phyloP scores from a whole-genome alignment of 1,284 basidiomycete species.

The Ganoderma boninense region DNA sequence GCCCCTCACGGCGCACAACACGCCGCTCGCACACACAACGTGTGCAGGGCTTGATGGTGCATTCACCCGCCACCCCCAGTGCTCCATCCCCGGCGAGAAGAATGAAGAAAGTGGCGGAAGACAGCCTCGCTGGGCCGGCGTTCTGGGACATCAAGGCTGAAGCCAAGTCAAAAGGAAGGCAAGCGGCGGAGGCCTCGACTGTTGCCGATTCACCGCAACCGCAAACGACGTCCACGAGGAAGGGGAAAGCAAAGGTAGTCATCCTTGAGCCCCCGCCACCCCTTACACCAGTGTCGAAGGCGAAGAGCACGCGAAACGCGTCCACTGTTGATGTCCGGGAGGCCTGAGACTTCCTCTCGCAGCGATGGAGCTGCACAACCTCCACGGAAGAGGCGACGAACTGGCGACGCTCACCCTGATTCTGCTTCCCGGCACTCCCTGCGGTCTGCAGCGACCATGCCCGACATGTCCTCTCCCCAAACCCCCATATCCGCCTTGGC shows the following conservation, averaged over 20 bases:
- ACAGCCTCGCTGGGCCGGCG: slow-evolving; percentile 18
- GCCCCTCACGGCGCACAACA: slow-evolving; percentile 64
- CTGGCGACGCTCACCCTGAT: neutral
- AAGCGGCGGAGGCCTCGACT: neutral
- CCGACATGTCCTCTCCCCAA: slow-evolving; percentile 4
- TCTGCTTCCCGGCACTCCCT: slow-evolving; percentile 2
- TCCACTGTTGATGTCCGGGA: neutral
- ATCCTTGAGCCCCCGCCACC: neutral
- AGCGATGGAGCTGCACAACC: slow-evolving; percentile 19
- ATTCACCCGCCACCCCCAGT: slow-evolving; percentile 12
- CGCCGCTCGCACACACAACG: slow-evolving; percentile 66
- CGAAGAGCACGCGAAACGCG: neutral
- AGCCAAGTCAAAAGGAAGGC: slow-evolving; percentile 41
- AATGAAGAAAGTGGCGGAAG: slow-evolving; percentile 12
- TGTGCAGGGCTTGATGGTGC: slow-evolving; percentile 33
- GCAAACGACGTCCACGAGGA: neutral
- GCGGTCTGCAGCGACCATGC: slow-evolving; percentile 15
- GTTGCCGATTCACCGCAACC: neutral
- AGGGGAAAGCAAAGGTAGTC: slow-evolving; percentile 18
- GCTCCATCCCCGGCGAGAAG: slow-evolving; percentile 24
- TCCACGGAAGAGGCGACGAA: slow-evolving; percentile 36
- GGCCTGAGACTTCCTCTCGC: neutral
- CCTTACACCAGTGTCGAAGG: neutral
- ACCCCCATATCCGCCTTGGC: neutral
- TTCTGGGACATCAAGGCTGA: slow-evolving; percentile 40